A percentile compares a stretch with the other conserved stretches of the same genome.
Conservation (phyloP, 768 basidiomycete species). For the Termitomyces sp. region DNA sequence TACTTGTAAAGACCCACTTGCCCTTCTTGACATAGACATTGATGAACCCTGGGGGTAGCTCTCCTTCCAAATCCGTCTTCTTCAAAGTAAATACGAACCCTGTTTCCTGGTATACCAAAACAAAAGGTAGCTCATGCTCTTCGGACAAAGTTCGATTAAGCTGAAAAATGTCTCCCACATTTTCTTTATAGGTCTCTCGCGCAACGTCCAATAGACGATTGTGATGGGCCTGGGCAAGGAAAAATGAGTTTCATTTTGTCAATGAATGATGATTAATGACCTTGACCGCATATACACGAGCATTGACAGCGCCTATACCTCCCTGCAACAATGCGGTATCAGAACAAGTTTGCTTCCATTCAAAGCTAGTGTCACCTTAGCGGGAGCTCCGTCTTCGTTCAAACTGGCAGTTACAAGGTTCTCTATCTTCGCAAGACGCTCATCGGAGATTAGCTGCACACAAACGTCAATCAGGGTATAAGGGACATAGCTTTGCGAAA, state of each 20-base stretch:
- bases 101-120: constrained; percentile 63
- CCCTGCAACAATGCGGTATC: constrained; percentile 34
- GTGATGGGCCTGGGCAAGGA: constrained; percentile 51
- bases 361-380: constrained; percentile 40
- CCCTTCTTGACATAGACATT: constrained; percentile 63
- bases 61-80: constrained; percentile 58
- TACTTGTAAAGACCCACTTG: constrained; percentile 69
- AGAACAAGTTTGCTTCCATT: not conserved
- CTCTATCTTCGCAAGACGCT: constrained; percentile 60
- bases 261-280: not conserved
- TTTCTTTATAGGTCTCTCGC: constrained; percentile 91
- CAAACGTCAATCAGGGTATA: not conserved
- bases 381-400: constrained; percentile 62
- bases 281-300: constrained; percentile 86
- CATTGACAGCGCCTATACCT: constrained; percentile 68
- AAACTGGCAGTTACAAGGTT: constrained; percentile 52
- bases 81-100: constrained; percentile 72
- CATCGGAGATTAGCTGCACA: constrained; percentile 67
- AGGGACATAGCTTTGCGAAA: not conserved
- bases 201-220: constrained; percentile 91
- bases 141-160: constrained; percentile 55
- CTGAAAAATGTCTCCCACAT: constrained; percentile 80
- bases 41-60: constrained; percentile 66
- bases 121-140: constrained; percentile 57
- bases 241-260: not conserved